Evolutionary conservation across 2,329 filamentous ascomycete species (phyloP).

Genomic region (Fonsecaea multimorphosa): DNA sequence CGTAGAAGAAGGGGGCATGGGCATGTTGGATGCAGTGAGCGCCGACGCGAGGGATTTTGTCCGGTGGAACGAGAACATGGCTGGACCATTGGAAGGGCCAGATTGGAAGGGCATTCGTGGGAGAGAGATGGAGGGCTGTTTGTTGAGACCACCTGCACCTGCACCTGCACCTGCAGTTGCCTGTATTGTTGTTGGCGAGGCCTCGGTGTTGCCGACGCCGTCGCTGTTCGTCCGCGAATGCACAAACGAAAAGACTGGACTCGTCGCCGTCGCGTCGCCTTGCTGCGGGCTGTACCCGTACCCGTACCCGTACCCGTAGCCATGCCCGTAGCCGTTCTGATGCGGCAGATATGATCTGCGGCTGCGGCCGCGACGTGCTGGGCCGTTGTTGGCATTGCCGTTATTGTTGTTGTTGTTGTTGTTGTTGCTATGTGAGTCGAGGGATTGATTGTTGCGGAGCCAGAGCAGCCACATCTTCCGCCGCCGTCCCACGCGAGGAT

Average conservation of each 20-base stretch:
- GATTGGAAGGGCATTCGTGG: conserved; percentile 29
- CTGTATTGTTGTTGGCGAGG: conserved; percentile 10
- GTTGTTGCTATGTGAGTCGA: neutral
- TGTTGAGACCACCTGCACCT: neutral
- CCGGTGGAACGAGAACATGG: conserved; percentile 11
- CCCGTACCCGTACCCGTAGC: neutral
- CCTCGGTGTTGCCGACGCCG: neutral
- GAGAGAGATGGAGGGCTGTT: conserved; percentile 19
- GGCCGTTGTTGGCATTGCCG: neutral
- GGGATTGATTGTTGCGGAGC: conserved; percentile 35
- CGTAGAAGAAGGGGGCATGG: neutral
- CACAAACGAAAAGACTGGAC: conserved; percentile 32
- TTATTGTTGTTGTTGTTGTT: neutral
- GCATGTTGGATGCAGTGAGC: conserved; percentile 2
- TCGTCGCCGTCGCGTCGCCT: conserved; percentile 3
- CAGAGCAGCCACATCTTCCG: conserved; percentile 39
- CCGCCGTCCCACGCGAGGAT: conserved; percentile 34
- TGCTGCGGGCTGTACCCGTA: conserved; percentile 3
- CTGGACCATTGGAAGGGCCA: neutral
- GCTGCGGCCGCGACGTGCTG: conserved; percentile 1
- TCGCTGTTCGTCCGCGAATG: conserved; percentile 24
- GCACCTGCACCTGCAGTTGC: neutral
- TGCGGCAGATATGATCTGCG: neutral
- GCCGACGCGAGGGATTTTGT: conserved; percentile 23
- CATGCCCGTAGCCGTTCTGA: neutral